Evolutionary conservation across 1,139 yeast species (phyloP).

Genomic region (Kurtzmaniella quercitrusa): DNA sequence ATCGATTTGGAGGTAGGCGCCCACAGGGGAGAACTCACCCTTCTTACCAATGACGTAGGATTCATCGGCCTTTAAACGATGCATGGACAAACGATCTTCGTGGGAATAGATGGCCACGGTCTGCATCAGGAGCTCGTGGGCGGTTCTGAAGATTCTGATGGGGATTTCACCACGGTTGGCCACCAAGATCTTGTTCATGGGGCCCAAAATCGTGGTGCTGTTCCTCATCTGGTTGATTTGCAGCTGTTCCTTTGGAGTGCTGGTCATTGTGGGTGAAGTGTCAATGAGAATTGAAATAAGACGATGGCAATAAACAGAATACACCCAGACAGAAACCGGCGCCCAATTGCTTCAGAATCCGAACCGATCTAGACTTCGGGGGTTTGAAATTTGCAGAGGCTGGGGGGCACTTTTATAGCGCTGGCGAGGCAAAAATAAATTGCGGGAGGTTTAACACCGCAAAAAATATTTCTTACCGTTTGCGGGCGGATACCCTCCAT

Average conservation of each 20-base stretch:
- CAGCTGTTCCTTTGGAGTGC: slow-evolving; percentile 13
- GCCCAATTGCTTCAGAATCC: too few species aligned
- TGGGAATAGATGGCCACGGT: slow-evolving; percentile 97
- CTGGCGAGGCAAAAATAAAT: slow-evolving; percentile 1
- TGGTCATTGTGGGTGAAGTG: slow-evolving; percentile 1
- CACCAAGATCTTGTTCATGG: slow-evolving; percentile 73
- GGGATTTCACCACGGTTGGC: slow-evolving; percentile 97
- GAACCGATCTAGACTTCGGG: too few species aligned
- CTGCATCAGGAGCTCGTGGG: slow-evolving; percentile 96
- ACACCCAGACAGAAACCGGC: too few species aligned
- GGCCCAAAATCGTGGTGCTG: slow-evolving; percentile 58
- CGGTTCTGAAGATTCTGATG: slow-evolving; percentile 88
- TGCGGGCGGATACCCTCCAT: too few species aligned
- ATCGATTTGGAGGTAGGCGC: slow-evolving; percentile 93
- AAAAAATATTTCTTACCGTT: neutral
- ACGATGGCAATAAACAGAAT: too few species aligned
- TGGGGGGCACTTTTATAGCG: neutral
- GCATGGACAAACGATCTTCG: slow-evolving; percentile 94
- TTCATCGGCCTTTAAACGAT: slow-evolving; percentile 88
- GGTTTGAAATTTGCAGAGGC: too few species aligned
- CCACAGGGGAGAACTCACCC: slow-evolving; percentile 92
- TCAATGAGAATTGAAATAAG: neutral
- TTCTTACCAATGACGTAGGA: slow-evolving; percentile 87
- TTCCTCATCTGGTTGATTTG: slow-evolving; percentile 53
- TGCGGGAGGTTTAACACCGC: neutral